Percentiles rank a stretch among this genome's conserved stretches.
Conservation (phyloP, 805 yeast genomes). For the Lipomyces japonicus region DNA sequence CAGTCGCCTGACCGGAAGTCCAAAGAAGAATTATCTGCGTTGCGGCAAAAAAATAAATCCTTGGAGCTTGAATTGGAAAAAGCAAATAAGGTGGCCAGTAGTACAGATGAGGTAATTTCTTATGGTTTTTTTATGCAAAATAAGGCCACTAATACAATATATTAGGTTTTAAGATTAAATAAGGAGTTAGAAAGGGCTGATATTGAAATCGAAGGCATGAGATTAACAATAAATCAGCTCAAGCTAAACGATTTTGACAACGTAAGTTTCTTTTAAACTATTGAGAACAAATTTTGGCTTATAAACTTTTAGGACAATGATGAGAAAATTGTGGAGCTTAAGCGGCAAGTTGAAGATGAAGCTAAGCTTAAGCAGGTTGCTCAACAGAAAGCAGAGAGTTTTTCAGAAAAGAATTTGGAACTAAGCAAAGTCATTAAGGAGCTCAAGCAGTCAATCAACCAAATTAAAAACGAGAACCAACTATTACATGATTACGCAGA, state of each 20-base stretch:
- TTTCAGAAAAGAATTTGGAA: conserved; percentile 10
- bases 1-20: background rate
- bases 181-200: conserved; percentile 4
- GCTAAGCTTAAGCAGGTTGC: conserved; percentile 17
- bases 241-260: background rate
- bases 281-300: background rate
- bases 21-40: background rate
- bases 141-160: too few species aligned
- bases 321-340: background rate
- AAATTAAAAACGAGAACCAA: background rate
- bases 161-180: background rate
- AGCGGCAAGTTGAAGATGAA: conserved; percentile 14
- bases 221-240: background rate
- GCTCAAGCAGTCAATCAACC: background rate
- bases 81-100: too few species aligned
- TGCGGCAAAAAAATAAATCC: conserved; percentile 1
- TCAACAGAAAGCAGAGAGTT: conserved; percentile 13
- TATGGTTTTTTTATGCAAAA: too few species aligned
- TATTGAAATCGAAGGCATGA: conserved; percentile 1
- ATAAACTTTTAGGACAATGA: background rate
- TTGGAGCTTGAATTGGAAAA: conserved; percentile 6
- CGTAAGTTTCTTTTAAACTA: background rate
- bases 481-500: background rate
- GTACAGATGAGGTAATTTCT: too few species aligned
- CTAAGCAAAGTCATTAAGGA: conserved; percentile 1